Percentiles rank a stretch among this genome's conserved stretches.
phyloP scores from a whole-genome alignment of 176 grass and related monocot species.

The Cymbopogon citratus region DNA sequence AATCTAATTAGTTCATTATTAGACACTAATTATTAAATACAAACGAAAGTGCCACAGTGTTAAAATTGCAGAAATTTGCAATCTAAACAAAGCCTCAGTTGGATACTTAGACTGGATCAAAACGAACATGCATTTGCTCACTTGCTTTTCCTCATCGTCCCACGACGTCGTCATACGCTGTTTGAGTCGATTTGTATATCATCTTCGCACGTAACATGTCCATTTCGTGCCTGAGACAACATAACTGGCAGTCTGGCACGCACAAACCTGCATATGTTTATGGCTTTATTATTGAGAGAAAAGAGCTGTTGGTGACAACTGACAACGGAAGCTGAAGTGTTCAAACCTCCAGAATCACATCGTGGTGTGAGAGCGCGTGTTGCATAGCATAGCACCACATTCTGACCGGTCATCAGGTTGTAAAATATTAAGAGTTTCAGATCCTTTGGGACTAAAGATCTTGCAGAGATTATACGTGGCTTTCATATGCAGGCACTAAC shows the following conservation, averaged over 20 bases:
- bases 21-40: too few species aligned
- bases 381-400: background rate
- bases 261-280: background rate
- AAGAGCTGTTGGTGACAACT: background rate
- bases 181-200: background rate
- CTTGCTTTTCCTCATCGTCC: background rate
- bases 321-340: background rate
- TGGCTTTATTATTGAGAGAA: background rate
- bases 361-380: background rate
- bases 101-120: background rate
- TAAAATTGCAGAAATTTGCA: too few species aligned
- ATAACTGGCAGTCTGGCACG: constrained; percentile 35
- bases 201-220: constrained; percentile 3
- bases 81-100: background rate
- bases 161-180: background rate
- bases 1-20: too few species aligned
- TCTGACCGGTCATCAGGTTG: background rate
- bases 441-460: background rate
- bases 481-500: background rate
- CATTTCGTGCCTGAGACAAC: constrained; percentile 10
- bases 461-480: background rate
- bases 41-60: too few species aligned
- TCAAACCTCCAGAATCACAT: background rate
- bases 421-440: background rate
- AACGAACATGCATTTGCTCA: background rate